A percentile compares a stretch with the other conserved stretches of the same genome.
These are phyloP conservation scores for Akanthomyces dipterigenus DNA, from an alignment of 2,329 filamentous ascomycete species.

Conservation along the genomic window DNA sequence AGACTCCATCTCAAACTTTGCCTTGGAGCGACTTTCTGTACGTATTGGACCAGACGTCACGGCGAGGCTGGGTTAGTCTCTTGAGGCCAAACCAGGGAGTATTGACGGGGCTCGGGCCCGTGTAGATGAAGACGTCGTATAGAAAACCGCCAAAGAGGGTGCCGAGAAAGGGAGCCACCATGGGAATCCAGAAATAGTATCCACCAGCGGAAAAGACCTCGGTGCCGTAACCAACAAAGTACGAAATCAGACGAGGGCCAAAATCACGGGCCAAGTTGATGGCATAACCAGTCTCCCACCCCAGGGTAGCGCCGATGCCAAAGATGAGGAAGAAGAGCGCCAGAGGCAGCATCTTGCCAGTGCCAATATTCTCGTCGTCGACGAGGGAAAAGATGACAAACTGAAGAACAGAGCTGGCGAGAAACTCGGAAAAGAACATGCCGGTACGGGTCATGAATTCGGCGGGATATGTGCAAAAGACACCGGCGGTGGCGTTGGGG, in stretches of 20 bases:
- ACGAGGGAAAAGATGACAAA: conserved; percentile 66
- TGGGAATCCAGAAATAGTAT: conserved; percentile 72
- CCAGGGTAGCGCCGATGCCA: conserved; percentile 65
- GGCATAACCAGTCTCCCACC: conserved; percentile 71
- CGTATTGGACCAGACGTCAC: conserved; percentile 32
- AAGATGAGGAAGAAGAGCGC: conserved; percentile 67
- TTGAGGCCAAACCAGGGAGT: conserved; percentile 58
- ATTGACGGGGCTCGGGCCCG: conserved; percentile 64
- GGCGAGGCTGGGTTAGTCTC: conserved; percentile 34
- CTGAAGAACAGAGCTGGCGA: conserved; percentile 61
- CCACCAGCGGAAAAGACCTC: conserved; percentile 61
- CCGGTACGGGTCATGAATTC: conserved; percentile 57
- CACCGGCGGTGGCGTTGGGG: conserved; percentile 55
- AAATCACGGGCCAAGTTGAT: conserved; percentile 70
- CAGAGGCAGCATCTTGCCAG: conserved; percentile 50
- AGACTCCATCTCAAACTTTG: conserved; percentile 4
- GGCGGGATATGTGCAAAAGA: conserved; percentile 69
- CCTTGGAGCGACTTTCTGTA: conserved; percentile 19
- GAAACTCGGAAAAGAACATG: conserved; percentile 67
- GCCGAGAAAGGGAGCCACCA: conserved; percentile 64
- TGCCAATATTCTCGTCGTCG: conserved; percentile 49
- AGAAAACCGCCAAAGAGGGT: conserved; percentile 57
- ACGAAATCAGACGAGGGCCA: conserved; percentile 59
- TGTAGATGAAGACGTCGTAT: conserved; percentile 64
- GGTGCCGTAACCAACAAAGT: conserved; percentile 59